Percentiles rank a stretch among this genome's conserved stretches.
phyloP scores from a whole-genome alignment of 129 eudicot genomes.

The Glebionis coronaria region DNA sequence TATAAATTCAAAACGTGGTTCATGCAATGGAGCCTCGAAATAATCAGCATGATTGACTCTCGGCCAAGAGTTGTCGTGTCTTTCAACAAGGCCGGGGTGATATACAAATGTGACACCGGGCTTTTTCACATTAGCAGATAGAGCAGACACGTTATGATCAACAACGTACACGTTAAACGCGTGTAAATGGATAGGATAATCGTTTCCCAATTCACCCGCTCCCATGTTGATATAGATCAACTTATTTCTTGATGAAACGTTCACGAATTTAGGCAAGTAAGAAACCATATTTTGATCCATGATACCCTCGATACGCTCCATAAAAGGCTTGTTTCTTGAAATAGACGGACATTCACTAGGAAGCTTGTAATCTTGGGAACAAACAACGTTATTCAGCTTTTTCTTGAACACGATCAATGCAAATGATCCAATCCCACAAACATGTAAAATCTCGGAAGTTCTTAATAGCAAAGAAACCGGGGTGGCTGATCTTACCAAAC shows the following conservation, averaged over 20 bases:
- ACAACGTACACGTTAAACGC: conserved; percentile 34
- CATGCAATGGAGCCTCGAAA: conserved; percentile 44
- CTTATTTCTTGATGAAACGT: conserved; percentile 59
- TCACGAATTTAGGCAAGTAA: conserved; percentile 51
- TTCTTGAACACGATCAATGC: conserved; percentile 18
- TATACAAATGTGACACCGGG: conserved; percentile 81
- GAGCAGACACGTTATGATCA: conserved; percentile 65
- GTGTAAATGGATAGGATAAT: conserved; percentile 35
- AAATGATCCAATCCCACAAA: conserved; percentile 45
- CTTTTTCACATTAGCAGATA: conserved; percentile 55
- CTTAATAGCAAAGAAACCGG: conserved; percentile 61
- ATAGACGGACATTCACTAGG: conserved; percentile 68
- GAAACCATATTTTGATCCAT: conserved; percentile 33
- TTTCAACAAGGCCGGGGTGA: conserved; percentile 54
- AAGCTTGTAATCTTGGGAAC: conserved; percentile 49
- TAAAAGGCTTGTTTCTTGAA: conserved; percentile 54
- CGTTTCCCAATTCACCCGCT: conserved; percentile 38
- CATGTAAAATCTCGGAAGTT: conserved; percentile 57
- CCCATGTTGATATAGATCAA: conserved; percentile 75
- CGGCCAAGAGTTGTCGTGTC: conserved; percentile 9
- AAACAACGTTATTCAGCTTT: not conserved
- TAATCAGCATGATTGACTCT: conserved; percentile 36
- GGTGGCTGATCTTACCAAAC: conserved; percentile 53
- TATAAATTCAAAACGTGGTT: conserved; percentile 53
- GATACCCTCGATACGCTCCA: conserved; percentile 65